A percentile compares a stretch with the other conserved stretches of the same genome.
These are phyloP conservation scores for Kazachstania sp. DNA, from an alignment of 1,139 yeast genomes.

Conservation along the genomic window DNA sequence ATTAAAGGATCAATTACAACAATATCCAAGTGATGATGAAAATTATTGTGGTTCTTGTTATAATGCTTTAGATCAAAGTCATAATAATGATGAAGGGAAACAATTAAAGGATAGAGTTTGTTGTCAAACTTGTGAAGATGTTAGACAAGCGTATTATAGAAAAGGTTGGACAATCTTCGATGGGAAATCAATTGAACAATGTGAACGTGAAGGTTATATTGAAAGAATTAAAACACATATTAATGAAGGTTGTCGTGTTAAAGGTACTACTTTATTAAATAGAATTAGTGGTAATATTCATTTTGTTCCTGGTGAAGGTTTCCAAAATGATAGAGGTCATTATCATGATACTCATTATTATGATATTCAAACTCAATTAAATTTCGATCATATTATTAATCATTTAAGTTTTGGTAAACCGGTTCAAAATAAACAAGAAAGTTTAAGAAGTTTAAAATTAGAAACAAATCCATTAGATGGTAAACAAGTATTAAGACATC, in stretches of 20 bases:
- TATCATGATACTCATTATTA: constrained; percentile 78
- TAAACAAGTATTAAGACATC: constrained; percentile 35
- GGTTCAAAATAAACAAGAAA: constrained; percentile 29
- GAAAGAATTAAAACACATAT: constrained; percentile 47
- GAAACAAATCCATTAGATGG: constrained; percentile 72
- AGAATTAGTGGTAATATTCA: constrained; percentile 87
- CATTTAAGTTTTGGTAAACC: constrained; percentile 79
- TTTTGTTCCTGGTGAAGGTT: constrained; percentile 84
- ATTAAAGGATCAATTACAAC: constrained; percentile 31
- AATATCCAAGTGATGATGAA: constrained; percentile 23
- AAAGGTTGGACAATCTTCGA: constrained; percentile 84
- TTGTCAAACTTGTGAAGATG: constrained; percentile 81
- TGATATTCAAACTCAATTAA: constrained; percentile 46
- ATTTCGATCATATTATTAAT: constrained; percentile 66
- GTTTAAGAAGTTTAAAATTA: constrained; percentile 10
- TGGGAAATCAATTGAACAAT: constrained; percentile 78
- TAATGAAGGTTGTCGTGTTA: constrained; percentile 79
- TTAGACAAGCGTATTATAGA: constrained; percentile 70
- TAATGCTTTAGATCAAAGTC: constrained; percentile 65
- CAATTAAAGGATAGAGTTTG: constrained; percentile 43
- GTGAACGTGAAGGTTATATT: constrained; percentile 88
- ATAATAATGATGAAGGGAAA: constrained; percentile 35
- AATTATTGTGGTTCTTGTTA: constrained; percentile 83
- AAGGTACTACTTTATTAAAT: constrained; percentile 71
- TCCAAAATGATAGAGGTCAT: constrained; percentile 53